phyloP scores from a whole-genome alignment of 768 basidiomycete genomes.

The Boletus rubroflammeus region DNA sequence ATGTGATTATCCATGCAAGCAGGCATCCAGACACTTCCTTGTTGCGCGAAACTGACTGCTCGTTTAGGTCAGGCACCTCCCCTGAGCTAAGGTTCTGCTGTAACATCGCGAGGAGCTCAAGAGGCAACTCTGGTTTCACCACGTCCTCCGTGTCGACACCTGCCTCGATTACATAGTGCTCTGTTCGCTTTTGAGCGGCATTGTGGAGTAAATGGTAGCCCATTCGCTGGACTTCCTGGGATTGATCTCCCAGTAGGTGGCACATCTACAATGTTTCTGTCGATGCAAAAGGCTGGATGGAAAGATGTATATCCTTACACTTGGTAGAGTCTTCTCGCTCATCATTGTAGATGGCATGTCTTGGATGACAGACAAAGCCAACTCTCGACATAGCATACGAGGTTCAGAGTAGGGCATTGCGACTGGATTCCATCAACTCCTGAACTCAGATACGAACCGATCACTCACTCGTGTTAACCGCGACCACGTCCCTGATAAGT shows the following conservation, averaged over 20 bases:
- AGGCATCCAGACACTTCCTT: constrained; percentile 60
- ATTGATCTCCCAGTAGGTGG: constrained; percentile 67
- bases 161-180: constrained; percentile 82
- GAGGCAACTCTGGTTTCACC: constrained; percentile 56
- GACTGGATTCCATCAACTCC: constrained; percentile 1
- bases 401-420: constrained; percentile 46
- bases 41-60: constrained; percentile 34
- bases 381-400: constrained; percentile 60
- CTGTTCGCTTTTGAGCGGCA: constrained; percentile 72
- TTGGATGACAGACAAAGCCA: constrained; percentile 65
- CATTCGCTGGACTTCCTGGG: constrained; percentile 67
- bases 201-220: constrained; percentile 68
- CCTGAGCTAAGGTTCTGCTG: constrained; percentile 42
- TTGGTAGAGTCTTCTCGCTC: constrained; percentile 58
- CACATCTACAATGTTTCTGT: constrained; percentile 55
- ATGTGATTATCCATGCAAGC: constrained; percentile 86
- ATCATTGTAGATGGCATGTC: constrained; percentile 61
- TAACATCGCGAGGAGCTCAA: constrained; percentile 63
- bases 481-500: constrained; percentile 58
- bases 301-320: constrained; percentile 38
- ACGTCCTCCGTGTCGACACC: constrained; percentile 68
- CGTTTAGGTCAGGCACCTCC: constrained; percentile 37
- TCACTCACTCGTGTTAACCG: constrained; percentile 49
- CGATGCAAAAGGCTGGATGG: background rate
- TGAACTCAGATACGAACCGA: background rate